Evolutionary conservation across 768 basidiomycete species (phyloP).

Genomic region (Arthromyces matolae): DNA sequence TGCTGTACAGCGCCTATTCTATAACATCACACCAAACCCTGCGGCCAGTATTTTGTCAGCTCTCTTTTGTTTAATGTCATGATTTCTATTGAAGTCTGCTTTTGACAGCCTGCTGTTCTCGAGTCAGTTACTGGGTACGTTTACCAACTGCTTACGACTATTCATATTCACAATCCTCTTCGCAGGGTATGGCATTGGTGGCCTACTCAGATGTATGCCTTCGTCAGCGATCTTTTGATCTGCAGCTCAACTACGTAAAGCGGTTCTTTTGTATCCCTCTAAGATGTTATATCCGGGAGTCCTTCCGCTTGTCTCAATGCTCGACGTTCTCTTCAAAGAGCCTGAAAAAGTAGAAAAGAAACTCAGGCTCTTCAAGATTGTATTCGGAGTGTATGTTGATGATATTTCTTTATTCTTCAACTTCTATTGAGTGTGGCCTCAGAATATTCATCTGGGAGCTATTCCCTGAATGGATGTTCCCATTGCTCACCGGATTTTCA

Average conservation of each 20-base stretch:
- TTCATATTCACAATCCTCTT: constrained; percentile 14
- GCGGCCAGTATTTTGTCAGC: constrained; percentile 41
- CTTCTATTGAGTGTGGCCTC: constrained; percentile 3
- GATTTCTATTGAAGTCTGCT: background rate
- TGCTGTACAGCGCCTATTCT: constrained; percentile 51
- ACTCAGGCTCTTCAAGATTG: constrained; percentile 49
- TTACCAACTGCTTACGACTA: background rate
- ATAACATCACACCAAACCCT: constrained; percentile 47
- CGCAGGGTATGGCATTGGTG: constrained; percentile 54
- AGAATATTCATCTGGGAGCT: constrained; percentile 49
- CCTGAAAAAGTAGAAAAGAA: constrained; percentile 35
- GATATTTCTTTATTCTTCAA: constrained; percentile 13
- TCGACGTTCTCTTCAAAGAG: constrained; percentile 45
- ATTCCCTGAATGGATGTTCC: constrained; percentile 56
- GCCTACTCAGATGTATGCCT: constrained; percentile 41
- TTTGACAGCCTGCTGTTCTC: constrained; percentile 28
- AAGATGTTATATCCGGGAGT: constrained; percentile 49
- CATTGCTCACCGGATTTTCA: constrained; percentile 53
- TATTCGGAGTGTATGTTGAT: constrained; percentile 31
- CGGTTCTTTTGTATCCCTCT: constrained; percentile 47
- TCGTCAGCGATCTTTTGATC: too few species aligned
- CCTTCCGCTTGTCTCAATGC: constrained; percentile 46
- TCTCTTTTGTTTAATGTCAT: background rate
- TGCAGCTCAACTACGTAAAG: too few species aligned
- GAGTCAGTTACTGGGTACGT: constrained; percentile 31